These are phyloP conservation scores for Leucosporidium creatinivorum DNA, from an alignment of 768 basidiomycete species.

Conservation along the genomic window DNA sequence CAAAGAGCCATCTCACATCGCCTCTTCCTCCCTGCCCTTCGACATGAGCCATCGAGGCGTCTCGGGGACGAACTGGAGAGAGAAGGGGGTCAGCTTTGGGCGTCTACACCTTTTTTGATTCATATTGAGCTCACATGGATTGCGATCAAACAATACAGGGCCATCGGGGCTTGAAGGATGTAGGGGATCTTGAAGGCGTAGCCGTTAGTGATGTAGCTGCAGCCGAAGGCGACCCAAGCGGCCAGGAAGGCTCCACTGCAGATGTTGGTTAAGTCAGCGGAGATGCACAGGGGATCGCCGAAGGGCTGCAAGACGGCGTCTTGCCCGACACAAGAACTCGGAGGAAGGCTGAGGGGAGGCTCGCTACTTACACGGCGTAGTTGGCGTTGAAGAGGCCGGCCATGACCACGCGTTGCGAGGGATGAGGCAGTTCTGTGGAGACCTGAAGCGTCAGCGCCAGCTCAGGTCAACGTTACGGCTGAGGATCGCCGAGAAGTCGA, in stretches of 20 bases:
- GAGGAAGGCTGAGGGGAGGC: not conserved
- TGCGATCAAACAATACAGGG: not conserved
- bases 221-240: not conserved
- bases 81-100: not conserved
- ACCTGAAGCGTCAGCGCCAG: no score
- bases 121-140: not conserved
- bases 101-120: not conserved
- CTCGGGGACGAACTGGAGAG: constrained; percentile 2
- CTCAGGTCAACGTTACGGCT: no score
- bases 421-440: constrained; percentile 5
- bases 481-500: no score
- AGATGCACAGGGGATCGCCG: not conserved
- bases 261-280: not conserved
- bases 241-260: not conserved
- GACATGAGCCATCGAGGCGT: not conserved
- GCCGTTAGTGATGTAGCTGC: not conserved
- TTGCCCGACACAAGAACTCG: not conserved
- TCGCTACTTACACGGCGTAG: not conserved
- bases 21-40: constrained; percentile 42
- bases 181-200: not conserved
- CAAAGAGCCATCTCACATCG: constrained; percentile 46
- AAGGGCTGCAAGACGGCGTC: not conserved
- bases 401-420: not conserved
- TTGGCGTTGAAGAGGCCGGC: not conserved
- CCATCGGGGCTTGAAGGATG: not conserved